Percentiles rank a stretch among this genome's conserved stretches.
Conservation (phyloP, 2,329 filamentous ascomycete genomes). For the Zymoseptoria brevis region DNA sequence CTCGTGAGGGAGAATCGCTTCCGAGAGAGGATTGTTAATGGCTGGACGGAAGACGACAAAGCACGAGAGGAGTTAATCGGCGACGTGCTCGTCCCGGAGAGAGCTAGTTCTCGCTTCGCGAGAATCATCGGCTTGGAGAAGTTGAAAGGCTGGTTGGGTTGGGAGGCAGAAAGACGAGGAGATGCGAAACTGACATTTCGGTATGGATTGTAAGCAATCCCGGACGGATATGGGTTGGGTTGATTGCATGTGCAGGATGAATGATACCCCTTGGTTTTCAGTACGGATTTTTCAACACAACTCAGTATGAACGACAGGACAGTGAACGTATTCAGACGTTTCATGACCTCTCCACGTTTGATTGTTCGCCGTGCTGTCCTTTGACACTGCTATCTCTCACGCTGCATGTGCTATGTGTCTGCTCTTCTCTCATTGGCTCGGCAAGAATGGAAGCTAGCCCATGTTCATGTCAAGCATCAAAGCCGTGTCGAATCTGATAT, state of each 20-base stretch:
- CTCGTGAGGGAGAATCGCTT: constrained; percentile 34
- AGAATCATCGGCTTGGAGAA: constrained; percentile 11
- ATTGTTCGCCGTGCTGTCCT: not conserved
- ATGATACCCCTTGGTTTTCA: not conserved
- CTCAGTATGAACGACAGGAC: no score
- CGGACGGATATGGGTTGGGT: not conserved
- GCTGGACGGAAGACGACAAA: constrained; percentile 32
- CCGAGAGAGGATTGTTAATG: constrained; percentile 22
- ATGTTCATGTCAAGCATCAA: not conserved
- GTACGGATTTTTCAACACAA: not conserved
- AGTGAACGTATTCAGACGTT: no score
- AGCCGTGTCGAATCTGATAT: not conserved
- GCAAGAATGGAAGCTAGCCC: not conserved
- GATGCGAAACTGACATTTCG: constrained; percentile 42
- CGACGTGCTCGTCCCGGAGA: constrained; percentile 22
- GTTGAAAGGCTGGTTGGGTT: constrained; percentile 27
- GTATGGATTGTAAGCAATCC: constrained; percentile 31
- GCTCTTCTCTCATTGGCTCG: not conserved
- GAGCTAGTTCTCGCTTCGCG: constrained; percentile 11
- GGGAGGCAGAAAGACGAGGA: constrained; percentile 32
- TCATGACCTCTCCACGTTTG: no score
- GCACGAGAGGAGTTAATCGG: constrained; percentile 31
- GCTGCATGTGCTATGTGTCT: no score
- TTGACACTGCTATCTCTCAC: not conserved
- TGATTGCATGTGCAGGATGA: not conserved